Percentiles rank a stretch among this genome's conserved stretches.
These are phyloP conservation scores for Calonectria leucothoes DNA, from an alignment of 2,329 filamentous ascomycete species.

Conservation along the genomic window DNA sequence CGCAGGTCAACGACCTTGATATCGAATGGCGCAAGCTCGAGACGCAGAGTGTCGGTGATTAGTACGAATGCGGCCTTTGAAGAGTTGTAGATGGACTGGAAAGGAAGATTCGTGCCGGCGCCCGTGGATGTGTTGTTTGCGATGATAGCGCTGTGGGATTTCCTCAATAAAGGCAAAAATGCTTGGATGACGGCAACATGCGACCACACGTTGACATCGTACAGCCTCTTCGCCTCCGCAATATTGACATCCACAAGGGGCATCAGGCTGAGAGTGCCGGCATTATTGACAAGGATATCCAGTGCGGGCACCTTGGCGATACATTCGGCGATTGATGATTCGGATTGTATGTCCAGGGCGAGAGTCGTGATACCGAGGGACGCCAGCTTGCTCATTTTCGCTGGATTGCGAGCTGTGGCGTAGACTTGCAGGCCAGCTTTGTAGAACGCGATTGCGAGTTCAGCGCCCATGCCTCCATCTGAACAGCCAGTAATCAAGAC, in stretches of 20 bases:
- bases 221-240: constrained; percentile 28
- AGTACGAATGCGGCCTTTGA: constrained; percentile 42
- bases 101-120: constrained; percentile 25
- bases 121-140: constrained; percentile 35
- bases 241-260: constrained; percentile 37
- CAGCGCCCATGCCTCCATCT: constrained; percentile 52
- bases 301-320: constrained; percentile 12
- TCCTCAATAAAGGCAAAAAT: constrained; percentile 37
- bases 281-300: constrained; percentile 47
- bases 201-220: constrained; percentile 43
- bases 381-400: constrained; percentile 43
- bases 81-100: constrained; percentile 43
- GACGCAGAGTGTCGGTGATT: constrained; percentile 40
- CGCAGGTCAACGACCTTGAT: constrained; percentile 42
- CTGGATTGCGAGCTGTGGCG: constrained; percentile 50
- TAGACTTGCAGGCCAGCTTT: constrained; percentile 50
- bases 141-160: constrained; percentile 27
- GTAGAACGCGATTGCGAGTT: constrained; percentile 52
- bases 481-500: constrained; percentile 53
- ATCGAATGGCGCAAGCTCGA: constrained; percentile 43
- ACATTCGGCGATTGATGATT: constrained; percentile 42
- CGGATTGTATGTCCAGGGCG: constrained; percentile 52
- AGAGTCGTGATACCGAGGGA: constrained; percentile 49
- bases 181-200: constrained; percentile 34
- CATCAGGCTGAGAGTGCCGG: constrained; percentile 39